A percentile compares a stretch with the other conserved stretches of the same genome.
Evolutionary conservation across 192 early-diverging fungal species (phyloP).

Genomic region (Dimargaris verticillata): DNA sequence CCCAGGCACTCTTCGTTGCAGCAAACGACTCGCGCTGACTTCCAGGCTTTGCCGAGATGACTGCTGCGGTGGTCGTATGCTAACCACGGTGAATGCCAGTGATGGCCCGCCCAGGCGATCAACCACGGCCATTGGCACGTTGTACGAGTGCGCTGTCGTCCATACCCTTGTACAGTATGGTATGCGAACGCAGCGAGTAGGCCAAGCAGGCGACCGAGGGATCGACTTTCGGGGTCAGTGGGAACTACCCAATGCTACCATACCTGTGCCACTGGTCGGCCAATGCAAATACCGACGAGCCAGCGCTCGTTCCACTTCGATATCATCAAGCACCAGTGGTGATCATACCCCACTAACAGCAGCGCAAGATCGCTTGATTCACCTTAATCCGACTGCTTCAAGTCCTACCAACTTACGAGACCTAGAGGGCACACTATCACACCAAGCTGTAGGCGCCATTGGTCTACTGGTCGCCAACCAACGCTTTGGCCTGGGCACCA

Average conservation of each 20-base stretch:
- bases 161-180: background rate
- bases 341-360: background rate
- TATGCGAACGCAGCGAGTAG: background rate
- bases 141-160: conserved; percentile 4
- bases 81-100: too few relatives aligned
- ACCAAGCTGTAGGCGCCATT: background rate
- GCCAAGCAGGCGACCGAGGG: conserved; percentile 5
- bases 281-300: conserved; percentile 2
- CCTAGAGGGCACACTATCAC: conserved; percentile 1
- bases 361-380: background rate
- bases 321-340: background rate
- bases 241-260: background rate
- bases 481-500: background rate
- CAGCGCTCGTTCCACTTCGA: background rate
- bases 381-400: background rate
- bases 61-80: too few relatives aligned
- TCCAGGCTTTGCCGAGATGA: too few relatives aligned
- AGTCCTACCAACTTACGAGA: background rate
- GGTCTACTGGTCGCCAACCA: conserved; percentile 2
- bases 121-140: background rate
- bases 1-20: too few relatives aligned
- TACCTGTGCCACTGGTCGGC: background rate
- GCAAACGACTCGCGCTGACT: too few relatives aligned
- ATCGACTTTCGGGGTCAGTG: background rate
- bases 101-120: too few relatives aligned